A percentile compares a stretch with the other conserved stretches of the same genome.
Evolutionary conservation across 2,329 filamentous ascomycete genomes (phyloP).

Genomic region (Calonectria fujianensis): DNA sequence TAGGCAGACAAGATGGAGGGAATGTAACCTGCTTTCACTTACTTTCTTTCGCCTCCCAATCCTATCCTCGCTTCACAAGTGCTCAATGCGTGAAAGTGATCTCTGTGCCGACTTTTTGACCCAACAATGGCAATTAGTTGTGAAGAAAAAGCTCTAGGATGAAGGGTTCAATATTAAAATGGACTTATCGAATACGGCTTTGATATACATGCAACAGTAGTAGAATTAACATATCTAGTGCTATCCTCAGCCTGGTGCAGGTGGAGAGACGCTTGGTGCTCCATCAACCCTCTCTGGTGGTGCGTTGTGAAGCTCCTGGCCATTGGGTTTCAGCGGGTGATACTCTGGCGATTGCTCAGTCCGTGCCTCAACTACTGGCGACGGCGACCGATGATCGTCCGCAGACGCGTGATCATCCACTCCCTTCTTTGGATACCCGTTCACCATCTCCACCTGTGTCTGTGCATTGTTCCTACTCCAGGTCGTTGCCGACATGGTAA

Average conservation of each 20-base stretch:
- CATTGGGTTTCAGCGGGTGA: neutral
- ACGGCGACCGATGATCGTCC: neutral
- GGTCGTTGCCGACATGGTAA: slow-evolving; percentile 26
- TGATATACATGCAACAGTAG: neutral
- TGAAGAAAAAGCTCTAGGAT: too few species aligned
- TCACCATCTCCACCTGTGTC: slow-evolving; percentile 27
- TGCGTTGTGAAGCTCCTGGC: neutral
- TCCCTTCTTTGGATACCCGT: slow-evolving; percentile 10
- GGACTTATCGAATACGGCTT: neutral
- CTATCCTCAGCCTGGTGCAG: neutral
- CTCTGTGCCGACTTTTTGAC: too few species aligned
- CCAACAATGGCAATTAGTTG: too few species aligned
- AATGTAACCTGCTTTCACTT: neutral
- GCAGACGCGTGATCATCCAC: neutral
- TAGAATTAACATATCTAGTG: neutral
- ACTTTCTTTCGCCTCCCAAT: neutral
- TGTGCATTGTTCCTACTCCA: slow-evolving; percentile 35
- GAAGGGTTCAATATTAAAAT: too few species aligned
- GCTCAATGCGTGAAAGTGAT: too few species aligned
- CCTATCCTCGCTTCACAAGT: too few species aligned
- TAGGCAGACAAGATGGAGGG: neutral
- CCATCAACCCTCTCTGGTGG: neutral
- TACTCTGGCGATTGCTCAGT: neutral
- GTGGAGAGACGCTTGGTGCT: neutral
- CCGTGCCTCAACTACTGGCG: neutral